Percentiles rank a stretch among this genome's conserved stretches.
Conservation (phyloP, 306 rosid species). For the Senna tora region DNA sequence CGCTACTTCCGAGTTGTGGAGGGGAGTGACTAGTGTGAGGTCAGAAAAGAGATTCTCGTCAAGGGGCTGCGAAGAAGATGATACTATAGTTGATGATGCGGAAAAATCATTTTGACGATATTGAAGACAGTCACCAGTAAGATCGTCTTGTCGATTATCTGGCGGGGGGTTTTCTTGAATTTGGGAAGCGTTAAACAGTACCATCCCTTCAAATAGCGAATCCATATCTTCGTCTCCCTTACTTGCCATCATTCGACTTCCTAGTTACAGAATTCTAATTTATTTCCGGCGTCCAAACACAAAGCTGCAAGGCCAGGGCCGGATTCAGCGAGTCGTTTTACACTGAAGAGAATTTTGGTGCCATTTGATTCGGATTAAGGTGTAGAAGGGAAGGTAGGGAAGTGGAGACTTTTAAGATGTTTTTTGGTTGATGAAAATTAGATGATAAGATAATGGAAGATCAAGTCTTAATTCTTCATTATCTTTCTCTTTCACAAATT, state of each 20-base stretch:
- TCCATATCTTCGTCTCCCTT: conserved; percentile 59
- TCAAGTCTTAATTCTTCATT: no score
- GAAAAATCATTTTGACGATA: conserved; percentile 28
- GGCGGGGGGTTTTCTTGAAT: conserved; percentile 32
- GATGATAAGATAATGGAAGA: no score
- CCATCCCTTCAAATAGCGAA: conserved; percentile 88
- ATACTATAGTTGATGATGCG: conserved; percentile 13
- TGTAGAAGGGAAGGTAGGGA: no score
- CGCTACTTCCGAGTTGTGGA: conserved; percentile 34
- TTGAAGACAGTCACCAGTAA: conserved; percentile 22
- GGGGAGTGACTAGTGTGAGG: conserved; percentile 59
- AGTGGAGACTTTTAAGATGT: no score
- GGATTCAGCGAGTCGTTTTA: neutral
- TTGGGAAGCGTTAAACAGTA: conserved; percentile 54
- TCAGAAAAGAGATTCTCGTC: conserved; percentile 86
- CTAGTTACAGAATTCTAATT: neutral
- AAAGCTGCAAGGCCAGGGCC: neutral
- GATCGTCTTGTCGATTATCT: conserved; percentile 32
- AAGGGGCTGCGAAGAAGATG: conserved; percentile 58
- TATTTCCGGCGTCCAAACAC: neutral
- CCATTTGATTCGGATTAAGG: no score
- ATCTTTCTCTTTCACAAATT: no score
- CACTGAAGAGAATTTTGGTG: no score
- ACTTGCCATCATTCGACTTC: conserved; percentile 32
- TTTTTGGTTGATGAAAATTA: no score